These are phyloP conservation scores for Aspergillus nanangensis DNA, from an alignment of 495 filamentous ascomycete genomes.

Conservation along the genomic window DNA sequence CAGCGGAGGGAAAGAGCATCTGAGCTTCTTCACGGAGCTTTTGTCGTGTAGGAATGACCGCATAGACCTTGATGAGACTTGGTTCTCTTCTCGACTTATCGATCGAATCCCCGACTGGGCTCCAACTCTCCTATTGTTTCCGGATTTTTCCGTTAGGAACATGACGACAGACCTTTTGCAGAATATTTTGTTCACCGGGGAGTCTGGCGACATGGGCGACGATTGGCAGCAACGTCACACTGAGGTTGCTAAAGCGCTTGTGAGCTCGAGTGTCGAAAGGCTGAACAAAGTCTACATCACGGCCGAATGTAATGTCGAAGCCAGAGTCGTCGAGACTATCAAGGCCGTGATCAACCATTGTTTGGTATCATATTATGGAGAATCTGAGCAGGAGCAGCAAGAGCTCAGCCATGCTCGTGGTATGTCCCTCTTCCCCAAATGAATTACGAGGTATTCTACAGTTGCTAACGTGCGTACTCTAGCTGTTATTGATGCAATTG, in stretches of 20 bases:
- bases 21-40: slow-evolving; percentile 52
- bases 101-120: slow-evolving; percentile 58
- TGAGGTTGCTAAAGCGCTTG: slow-evolving; percentile 30
- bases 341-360: slow-evolving; percentile 37
- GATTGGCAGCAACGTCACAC: slow-evolving; percentile 19
- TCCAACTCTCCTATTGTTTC: slow-evolving; percentile 62
- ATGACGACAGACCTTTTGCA: slow-evolving; percentile 53
- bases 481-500: slow-evolving; percentile 29
- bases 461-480: slow-evolving; percentile 5
- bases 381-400: slow-evolving; percentile 37
- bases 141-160: slow-evolving; percentile 49
- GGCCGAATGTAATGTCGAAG: slow-evolving; percentile 26
- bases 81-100: slow-evolving; percentile 43
- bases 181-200: slow-evolving; percentile 48
- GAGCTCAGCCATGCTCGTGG: slow-evolving; percentile 30
- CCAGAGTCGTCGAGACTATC: slow-evolving; percentile 34
- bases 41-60: slow-evolving; percentile 37
- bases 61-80: slow-evolving; percentile 21
- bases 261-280: slow-evolving; percentile 29
- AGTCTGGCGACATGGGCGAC: slow-evolving; percentile 24
- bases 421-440: slow-evolving; percentile 17
- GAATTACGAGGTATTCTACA: neutral
- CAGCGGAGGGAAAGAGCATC: slow-evolving; percentile 54
- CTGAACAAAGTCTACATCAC: slow-evolving; percentile 27
- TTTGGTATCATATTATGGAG: slow-evolving; percentile 34